Evolutionary conservation across 2,329 filamentous ascomycete species (phyloP).

Genomic region (Arthrobotrys entomopaga): DNA sequence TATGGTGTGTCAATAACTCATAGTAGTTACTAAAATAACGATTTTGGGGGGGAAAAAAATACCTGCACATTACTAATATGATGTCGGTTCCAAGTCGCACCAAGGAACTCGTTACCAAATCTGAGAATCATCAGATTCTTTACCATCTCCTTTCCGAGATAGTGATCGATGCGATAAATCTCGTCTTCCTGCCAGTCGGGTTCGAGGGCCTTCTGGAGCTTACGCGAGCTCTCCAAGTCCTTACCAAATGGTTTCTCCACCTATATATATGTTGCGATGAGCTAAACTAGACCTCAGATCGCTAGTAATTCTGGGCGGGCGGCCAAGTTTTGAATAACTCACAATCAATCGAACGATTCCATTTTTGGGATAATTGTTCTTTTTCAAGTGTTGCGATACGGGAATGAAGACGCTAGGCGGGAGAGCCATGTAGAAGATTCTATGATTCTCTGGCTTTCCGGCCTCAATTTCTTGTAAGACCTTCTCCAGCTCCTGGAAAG

Average conservation of each 20-base stretch:
- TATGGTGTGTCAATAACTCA: slow-evolving; percentile 30
- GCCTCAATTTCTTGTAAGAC: slow-evolving; percentile 88
- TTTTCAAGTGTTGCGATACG: slow-evolving; percentile 96
- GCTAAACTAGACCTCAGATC: too few relatives aligned
- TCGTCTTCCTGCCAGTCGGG: slow-evolving; percentile 99
- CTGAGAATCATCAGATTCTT: slow-evolving; percentile 99
- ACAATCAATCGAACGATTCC: slow-evolving; percentile 96
- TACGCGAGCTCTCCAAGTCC: slow-evolving; percentile 90
- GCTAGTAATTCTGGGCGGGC: neutral
- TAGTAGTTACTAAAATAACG: slow-evolving; percentile 60
- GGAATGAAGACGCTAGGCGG: slow-evolving; percentile 98
- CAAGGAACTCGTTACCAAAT: slow-evolving; percentile 98
- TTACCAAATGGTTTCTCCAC: slow-evolving; percentile 99
- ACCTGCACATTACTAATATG: slow-evolving; percentile 97
- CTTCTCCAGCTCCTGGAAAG: slow-evolving; percentile 84
- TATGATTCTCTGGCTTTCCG: slow-evolving; percentile 82
- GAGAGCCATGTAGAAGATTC: slow-evolving; percentile 99
- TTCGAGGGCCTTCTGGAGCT: slow-evolving; percentile 92
- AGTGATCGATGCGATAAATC: slow-evolving; percentile 99
- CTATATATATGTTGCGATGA: slow-evolving; percentile 61
- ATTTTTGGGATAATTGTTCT: slow-evolving; percentile 90
- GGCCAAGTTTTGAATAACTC: slow-evolving; percentile 61
- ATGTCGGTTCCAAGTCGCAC: slow-evolving; percentile 97
- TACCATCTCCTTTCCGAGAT: slow-evolving; percentile 99
- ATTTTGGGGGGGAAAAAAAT: slow-evolving; percentile 6